phyloP scores from a whole-genome alignment of 2,329 filamentous ascomycete genomes.

The Aspergillus versicolor region DNA sequence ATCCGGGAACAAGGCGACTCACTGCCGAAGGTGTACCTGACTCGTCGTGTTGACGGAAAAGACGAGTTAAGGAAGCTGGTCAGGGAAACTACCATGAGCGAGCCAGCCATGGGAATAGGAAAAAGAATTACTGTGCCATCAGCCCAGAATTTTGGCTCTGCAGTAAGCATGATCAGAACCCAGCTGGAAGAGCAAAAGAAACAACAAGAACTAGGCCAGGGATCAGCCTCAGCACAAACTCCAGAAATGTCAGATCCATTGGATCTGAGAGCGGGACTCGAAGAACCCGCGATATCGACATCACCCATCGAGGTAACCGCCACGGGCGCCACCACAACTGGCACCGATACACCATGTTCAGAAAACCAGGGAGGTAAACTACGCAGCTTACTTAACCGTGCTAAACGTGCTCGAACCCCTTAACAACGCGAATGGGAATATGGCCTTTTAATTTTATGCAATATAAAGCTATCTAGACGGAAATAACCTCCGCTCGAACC shows the following conservation, averaged over 20 bases:
- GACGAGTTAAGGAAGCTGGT: slow-evolving; percentile 35
- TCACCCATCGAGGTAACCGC: slow-evolving; percentile 1
- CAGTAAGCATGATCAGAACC: slow-evolving; percentile 17
- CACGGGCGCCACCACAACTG: not conserved
- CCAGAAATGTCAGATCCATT: not conserved
- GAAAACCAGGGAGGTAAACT: slow-evolving; percentile 22
- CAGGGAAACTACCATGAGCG: slow-evolving; percentile 23
- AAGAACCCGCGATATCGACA: not conserved
- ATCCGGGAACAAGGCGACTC: slow-evolving; percentile 55
- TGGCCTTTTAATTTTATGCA: not conserved
- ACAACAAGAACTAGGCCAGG: not conserved
- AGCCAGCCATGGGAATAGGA: slow-evolving; percentile 9
- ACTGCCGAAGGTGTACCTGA: slow-evolving; percentile 59
- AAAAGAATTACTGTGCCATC: slow-evolving; percentile 12
- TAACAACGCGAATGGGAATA: not conserved
- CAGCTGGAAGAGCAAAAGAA: slow-evolving; percentile 17
- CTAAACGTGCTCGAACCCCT: slow-evolving; percentile 15
- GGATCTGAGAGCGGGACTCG: not conserved
- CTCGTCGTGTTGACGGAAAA: slow-evolving; percentile 49
- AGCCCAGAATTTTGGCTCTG: slow-evolving; percentile 12
- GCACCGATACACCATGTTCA: slow-evolving; percentile 1
- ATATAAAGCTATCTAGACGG: not conserved
- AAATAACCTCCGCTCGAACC: not conserved
- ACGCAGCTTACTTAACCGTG: slow-evolving; percentile 22
- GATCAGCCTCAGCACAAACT: not conserved